phyloP scores from a whole-genome alignment of 2,329 filamentous ascomycete species.

The Pseudopyrenochaeta lycopersici region DNA sequence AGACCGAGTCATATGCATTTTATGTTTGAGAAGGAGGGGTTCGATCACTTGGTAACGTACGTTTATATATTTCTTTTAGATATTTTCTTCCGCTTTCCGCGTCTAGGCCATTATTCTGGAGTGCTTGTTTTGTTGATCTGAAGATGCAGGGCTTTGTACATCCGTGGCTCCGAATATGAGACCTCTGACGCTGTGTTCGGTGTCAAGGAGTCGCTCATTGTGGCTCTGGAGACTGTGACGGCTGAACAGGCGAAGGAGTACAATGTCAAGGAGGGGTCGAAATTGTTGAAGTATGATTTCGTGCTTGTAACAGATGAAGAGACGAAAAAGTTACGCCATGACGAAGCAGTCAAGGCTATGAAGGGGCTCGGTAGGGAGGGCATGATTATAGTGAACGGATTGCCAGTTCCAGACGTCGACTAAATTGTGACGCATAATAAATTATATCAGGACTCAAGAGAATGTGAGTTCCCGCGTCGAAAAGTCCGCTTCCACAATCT shows the following conservation, averaged over 20 bases:
- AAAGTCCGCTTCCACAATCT: not conserved
- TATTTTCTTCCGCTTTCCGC: not conserved
- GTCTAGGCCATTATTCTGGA: too few relatives aligned
- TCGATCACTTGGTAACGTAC: slow-evolving; percentile 82
- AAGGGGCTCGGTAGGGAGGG: slow-evolving; percentile 68
- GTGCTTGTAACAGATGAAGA: slow-evolving; percentile 78
- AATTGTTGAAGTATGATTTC: slow-evolving; percentile 77
- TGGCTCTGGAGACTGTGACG: slow-evolving; percentile 37
- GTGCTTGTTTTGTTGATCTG: not conserved
- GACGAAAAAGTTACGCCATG: slow-evolving; percentile 70
- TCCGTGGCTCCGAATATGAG: slow-evolving; percentile 82
- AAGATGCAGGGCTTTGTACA: slow-evolving; percentile 71
- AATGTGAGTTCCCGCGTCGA: too few relatives aligned
- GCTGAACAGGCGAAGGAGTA: slow-evolving; percentile 52
- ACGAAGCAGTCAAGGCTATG: slow-evolving; percentile 73
- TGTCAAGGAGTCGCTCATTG: slow-evolving; percentile 78
- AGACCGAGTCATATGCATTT: slow-evolving; percentile 52
- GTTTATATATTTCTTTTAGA: slow-evolving; percentile 47
- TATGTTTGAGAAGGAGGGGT: slow-evolving; percentile 70
- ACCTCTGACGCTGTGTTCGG: slow-evolving; percentile 86
- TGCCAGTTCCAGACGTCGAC: slow-evolving; percentile 77
- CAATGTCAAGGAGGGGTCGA: slow-evolving; percentile 68
- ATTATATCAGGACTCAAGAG: too few relatives aligned
- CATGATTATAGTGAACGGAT: slow-evolving; percentile 77
- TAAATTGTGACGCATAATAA: slow-evolving; percentile 29